Conservation (phyloP, 2,329 filamentous ascomycete species). For the Ophiostoma ulmi region DNA sequence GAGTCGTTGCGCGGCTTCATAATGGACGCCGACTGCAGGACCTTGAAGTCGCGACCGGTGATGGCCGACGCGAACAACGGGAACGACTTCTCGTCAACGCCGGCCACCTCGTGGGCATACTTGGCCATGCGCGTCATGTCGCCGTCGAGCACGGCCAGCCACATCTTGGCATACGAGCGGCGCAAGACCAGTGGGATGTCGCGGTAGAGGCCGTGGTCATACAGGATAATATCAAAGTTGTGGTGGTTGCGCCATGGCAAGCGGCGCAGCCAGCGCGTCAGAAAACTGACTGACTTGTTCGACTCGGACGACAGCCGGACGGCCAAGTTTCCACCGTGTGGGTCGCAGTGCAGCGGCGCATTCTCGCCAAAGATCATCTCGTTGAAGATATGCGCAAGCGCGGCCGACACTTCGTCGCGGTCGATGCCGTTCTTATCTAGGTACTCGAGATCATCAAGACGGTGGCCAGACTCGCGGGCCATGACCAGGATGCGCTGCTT, state of each 20-base stretch:
- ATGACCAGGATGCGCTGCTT: constrained; percentile 88
- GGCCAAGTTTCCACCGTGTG: constrained; percentile 92
- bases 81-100: constrained; percentile 83
- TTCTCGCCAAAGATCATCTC: constrained; percentile 96
- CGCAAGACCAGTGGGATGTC: constrained; percentile 76
- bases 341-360: constrained; percentile 91
- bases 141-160: constrained; percentile 89
- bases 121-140: constrained; percentile 81
- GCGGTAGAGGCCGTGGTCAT: constrained; percentile 94
- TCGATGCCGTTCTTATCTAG: constrained; percentile 83
- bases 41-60: constrained; percentile 82
- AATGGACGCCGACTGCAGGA: constrained; percentile 57
- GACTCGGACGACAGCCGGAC: constrained; percentile 46
- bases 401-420: constrained; percentile 89
- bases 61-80: constrained; percentile 94
- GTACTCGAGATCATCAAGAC: constrained; percentile 83
- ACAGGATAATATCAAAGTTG: constrained; percentile 94
- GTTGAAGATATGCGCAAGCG: constrained; percentile 89
- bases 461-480: constrained; percentile 81
- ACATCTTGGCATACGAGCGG: constrained; percentile 90
- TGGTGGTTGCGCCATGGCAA: constrained; percentile 39
- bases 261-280: constrained; percentile 12
- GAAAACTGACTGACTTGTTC: background rate
- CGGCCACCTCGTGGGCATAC: constrained; percentile 83
- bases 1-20: constrained; percentile 55